Conservation (phyloP, 345 rosid genomes). For the Syzygium aqueum region DNA sequence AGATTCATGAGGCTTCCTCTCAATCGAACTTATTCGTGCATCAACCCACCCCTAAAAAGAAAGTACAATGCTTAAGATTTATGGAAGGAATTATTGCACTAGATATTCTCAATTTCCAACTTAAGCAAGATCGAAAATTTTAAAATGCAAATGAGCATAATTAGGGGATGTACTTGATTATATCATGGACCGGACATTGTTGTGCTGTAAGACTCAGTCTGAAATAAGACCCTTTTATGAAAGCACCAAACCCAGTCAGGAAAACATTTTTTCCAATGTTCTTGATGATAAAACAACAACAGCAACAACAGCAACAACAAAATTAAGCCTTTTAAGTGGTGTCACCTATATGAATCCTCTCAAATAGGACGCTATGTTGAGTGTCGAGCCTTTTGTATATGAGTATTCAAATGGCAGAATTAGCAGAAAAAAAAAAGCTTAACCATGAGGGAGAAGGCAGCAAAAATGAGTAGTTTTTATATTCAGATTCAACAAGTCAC, state of each 20-base stretch:
- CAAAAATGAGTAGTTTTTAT: background rate
- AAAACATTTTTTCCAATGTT: background rate
- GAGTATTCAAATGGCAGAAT: background rate
- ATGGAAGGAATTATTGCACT: background rate
- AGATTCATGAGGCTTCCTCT: constrained; percentile 64
- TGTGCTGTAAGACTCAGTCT: background rate
- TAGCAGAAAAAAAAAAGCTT: background rate
- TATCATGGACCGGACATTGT: background rate
- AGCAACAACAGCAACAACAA: background rate
- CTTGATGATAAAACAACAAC: background rate
- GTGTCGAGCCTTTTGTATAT: background rate
- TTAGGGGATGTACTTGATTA: background rate
- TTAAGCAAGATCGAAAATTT: background rate
- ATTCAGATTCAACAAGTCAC: background rate
- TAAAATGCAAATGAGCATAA: background rate
- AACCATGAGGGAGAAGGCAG: background rate
- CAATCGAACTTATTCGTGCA: constrained; percentile 65
- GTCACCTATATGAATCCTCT: background rate
- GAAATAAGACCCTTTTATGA: background rate
- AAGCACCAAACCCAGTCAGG: background rate
- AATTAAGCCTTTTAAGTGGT: background rate
- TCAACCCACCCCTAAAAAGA: constrained; percentile 58
- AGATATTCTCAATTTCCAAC: background rate
- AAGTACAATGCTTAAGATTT: background rate
- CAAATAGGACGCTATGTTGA: background rate